phyloP scores from a whole-genome alignment of 2,329 filamentous ascomycete species.

The Ilyonectria robusta region DNA sequence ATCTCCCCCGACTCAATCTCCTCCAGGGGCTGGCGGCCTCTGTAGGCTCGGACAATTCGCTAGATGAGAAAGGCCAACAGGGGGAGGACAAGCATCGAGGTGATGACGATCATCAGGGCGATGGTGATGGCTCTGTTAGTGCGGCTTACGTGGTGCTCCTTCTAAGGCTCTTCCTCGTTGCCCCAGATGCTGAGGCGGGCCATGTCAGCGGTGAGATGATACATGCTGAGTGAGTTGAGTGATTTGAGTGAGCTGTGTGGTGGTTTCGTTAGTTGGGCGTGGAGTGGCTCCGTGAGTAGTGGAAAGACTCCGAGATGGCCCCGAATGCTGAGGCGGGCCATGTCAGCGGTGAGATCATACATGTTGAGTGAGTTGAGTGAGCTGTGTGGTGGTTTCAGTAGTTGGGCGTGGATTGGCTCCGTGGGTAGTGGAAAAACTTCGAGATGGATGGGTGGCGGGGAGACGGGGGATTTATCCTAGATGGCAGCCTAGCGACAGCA shows the following conservation, averaged over 20 bases:
- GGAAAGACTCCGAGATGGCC: neutral
- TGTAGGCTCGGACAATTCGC: neutral
- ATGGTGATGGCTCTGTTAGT: constrained; percentile 12
- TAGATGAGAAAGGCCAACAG: constrained; percentile 21
- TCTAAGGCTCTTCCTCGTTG: neutral
- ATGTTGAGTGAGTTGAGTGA: constrained; percentile 9
- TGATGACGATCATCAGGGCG: constrained; percentile 26
- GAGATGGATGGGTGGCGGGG: no score
- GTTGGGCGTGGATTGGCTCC: no score
- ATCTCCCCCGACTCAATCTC: constrained; percentile 13
- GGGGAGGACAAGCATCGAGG: constrained; percentile 15
- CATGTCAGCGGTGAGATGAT: neutral
- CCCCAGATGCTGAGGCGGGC: neutral
- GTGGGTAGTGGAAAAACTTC: no score
- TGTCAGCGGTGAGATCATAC: neutral
- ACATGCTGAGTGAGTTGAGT: constrained; percentile 3
- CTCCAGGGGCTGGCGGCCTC: neutral
- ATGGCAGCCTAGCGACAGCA: no score
- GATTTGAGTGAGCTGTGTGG: constrained; percentile 4
- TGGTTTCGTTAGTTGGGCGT: neutral
- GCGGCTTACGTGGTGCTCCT: neutral
- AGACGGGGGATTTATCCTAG: no score
- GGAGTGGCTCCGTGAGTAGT: no score
- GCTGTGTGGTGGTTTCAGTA: neutral
- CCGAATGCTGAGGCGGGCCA: neutral